Evolutionary conservation across 208 protist genomes (phyloP).

Genomic region (Naegleria lovaniensis): DNA sequence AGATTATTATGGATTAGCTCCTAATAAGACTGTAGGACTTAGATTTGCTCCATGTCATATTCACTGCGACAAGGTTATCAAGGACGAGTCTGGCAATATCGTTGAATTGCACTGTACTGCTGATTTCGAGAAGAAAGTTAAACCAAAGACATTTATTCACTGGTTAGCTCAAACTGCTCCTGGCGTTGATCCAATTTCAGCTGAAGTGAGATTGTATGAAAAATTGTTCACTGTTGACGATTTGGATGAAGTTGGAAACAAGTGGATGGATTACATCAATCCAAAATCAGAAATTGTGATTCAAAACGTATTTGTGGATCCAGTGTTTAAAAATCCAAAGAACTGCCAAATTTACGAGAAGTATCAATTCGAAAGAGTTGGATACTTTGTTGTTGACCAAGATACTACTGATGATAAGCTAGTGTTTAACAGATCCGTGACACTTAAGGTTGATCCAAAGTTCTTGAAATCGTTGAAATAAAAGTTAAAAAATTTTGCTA

Average conservation of each 20-base stretch:
- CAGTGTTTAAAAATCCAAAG: constrained; percentile 24
- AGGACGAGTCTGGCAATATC: constrained; percentile 37
- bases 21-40: constrained; percentile 57
- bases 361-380: constrained; percentile 83
- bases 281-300: constrained; percentile 50
- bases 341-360: constrained; percentile 29
- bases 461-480: background rate
- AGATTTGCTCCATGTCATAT: constrained; percentile 54
- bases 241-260: constrained; percentile 22
- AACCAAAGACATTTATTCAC: constrained; percentile 60
- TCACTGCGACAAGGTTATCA: constrained; percentile 43
- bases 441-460: constrained; percentile 53
- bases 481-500: too few species aligned
- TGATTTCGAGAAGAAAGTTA: constrained; percentile 26
- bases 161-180: constrained; percentile 51
- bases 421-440: constrained; percentile 80
- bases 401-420: constrained; percentile 52
- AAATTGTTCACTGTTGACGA: constrained; percentile 55
- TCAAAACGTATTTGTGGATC: constrained; percentile 45
- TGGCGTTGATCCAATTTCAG: constrained; percentile 17
- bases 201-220: constrained; percentile 63
- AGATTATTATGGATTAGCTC: constrained; percentile 59
- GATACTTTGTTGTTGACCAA: constrained; percentile 74
- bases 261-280: constrained; percentile 44
- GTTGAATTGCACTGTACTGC: constrained; percentile 31